These are phyloP conservation scores for Phanerochaete sordida DNA, from an alignment of 768 basidiomycete species.

Conservation along the genomic window DNA sequence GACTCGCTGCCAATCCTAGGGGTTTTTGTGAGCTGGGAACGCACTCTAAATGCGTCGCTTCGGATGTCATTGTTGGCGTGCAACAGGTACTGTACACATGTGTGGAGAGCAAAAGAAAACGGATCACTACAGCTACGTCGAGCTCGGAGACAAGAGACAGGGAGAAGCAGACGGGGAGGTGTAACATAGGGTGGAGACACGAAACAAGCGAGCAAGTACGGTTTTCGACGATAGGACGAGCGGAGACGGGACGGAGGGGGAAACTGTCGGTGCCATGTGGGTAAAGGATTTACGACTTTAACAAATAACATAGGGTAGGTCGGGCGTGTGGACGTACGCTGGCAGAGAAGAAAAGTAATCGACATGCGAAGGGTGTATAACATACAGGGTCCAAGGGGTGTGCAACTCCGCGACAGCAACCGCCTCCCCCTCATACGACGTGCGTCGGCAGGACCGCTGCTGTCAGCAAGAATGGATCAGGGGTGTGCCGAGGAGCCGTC, in stretches of 20 bases:
- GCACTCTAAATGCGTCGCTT: neutral
- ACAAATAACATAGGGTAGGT: neutral
- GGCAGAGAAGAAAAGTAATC: neutral
- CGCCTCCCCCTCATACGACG: neutral
- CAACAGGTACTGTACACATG: neutral
- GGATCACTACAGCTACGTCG: neutral
- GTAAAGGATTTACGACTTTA: neutral
- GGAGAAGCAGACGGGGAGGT: neutral
- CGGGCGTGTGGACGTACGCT: neutral
- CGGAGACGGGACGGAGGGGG: neutral
- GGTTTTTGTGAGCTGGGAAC: too few species aligned
- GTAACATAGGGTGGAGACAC: neutral
- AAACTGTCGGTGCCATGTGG: neutral
- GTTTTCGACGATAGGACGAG: neutral
- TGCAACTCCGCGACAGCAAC: neutral
- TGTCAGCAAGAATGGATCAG: neutral
- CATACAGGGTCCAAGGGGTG: neutral
- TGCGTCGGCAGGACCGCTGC: neutral
- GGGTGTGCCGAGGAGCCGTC: neutral
- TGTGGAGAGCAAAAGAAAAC: neutral
- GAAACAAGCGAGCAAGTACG: neutral
- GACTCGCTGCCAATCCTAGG: too few species aligned
- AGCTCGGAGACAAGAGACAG: neutral
- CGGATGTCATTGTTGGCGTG: neutral
- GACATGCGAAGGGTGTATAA: neutral